phyloP scores from a whole-genome alignment of 2,329 filamentous ascomycete species.

The Aspergillus candidus region DNA sequence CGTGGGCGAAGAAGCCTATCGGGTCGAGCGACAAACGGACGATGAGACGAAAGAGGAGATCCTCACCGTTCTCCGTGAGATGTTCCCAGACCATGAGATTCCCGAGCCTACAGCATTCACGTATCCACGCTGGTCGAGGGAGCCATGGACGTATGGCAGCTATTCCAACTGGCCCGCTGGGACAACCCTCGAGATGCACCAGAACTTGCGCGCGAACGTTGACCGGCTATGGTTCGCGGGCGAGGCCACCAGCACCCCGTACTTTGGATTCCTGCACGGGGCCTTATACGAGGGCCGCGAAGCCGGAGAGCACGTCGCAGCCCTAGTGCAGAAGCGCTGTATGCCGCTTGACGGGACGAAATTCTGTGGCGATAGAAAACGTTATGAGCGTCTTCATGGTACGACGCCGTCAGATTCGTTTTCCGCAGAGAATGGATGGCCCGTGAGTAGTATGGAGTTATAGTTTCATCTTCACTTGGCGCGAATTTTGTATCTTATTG shows the following conservation, averaged over 20 bases:
- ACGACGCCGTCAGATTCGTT: slow-evolving; percentile 26
- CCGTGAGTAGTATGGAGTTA: slow-evolving; percentile 20
- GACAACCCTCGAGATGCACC: slow-evolving; percentile 58
- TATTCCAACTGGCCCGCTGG: slow-evolving; percentile 64
- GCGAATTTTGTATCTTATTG: neutral
- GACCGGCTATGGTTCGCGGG: slow-evolving; percentile 59
- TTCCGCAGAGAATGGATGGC: slow-evolving; percentile 26
- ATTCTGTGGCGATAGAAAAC: slow-evolving; percentile 15
- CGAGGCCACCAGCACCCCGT: slow-evolving; percentile 56
- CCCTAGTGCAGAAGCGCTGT: slow-evolving; percentile 19
- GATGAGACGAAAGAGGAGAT: slow-evolving; percentile 53
- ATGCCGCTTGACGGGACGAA: slow-evolving; percentile 7
- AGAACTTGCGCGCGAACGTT: slow-evolving; percentile 60
- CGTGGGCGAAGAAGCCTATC: slow-evolving; percentile 50
- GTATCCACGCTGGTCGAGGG: slow-evolving; percentile 54
- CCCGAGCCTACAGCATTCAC: slow-evolving; percentile 56
- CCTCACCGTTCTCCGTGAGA: slow-evolving; percentile 52
- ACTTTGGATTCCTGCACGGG: slow-evolving; percentile 61
- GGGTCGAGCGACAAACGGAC: slow-evolving; percentile 54
- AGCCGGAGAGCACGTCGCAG: slow-evolving; percentile 36
- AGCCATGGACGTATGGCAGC: slow-evolving; percentile 52
- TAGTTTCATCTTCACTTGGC: neutral
- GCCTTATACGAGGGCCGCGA: slow-evolving; percentile 53
- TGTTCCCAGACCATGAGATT: slow-evolving; percentile 55
- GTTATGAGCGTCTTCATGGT: slow-evolving; percentile 26